Evolutionary conservation across 305 asterid species (phyloP).

Genomic region (Solanum chacoense): DNA sequence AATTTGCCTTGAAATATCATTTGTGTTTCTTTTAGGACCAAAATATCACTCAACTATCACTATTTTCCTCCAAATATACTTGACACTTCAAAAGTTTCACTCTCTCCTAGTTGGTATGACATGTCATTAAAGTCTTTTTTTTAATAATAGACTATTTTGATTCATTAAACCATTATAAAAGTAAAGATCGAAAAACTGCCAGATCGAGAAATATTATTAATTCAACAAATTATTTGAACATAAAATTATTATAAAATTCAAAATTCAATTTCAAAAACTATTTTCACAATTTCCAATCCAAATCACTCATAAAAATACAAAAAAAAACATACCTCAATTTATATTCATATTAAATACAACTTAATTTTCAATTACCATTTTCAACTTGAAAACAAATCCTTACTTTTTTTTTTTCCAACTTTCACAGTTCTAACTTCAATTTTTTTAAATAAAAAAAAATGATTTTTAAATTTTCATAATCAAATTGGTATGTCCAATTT

Average conservation of each 20-base stretch:
- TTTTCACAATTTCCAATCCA: not conserved
- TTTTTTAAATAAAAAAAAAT: too few species aligned
- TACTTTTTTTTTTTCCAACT: too few species aligned
- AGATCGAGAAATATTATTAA: not conserved
- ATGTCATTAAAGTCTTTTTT: too few species aligned
- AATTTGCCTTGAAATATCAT: too few species aligned
- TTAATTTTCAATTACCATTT: not conserved
- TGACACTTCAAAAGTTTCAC: too few species aligned
- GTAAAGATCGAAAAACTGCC: not conserved
- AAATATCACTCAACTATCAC: too few species aligned
- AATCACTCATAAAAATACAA: not conserved
- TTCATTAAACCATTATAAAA: not conserved
- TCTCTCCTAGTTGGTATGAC: too few species aligned
- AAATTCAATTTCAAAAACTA: not conserved
- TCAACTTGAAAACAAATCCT: not conserved
- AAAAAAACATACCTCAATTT: not conserved
- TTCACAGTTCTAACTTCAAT: not conserved
- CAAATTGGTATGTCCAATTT: not conserved
- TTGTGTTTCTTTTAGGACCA: too few species aligned
- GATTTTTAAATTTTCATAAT: not conserved
- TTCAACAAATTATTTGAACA: not conserved
- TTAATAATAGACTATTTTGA: too few species aligned
- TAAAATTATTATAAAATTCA: not conserved
- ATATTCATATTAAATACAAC: not conserved
- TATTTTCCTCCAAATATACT: too few species aligned